Base-by-base conservation (phyloP, 169 alveolate genomes). In the Theileria parva region DNA sequence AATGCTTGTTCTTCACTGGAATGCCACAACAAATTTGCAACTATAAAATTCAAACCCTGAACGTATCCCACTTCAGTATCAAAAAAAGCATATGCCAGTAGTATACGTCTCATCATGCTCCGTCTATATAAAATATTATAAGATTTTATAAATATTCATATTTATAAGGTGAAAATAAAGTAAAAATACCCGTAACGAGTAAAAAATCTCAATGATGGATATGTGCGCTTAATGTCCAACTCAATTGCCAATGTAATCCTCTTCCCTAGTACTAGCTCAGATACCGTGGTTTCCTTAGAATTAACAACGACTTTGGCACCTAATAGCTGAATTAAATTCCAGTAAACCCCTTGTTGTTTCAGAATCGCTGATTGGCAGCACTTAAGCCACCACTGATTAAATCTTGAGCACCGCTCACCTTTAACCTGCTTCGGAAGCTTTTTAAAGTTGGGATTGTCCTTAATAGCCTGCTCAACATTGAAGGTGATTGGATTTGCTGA, bases 31-130 rank as follows among this genome's bases (percentile, higher is more conserved):
- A 94, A 86, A 68, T 88, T 86, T 11, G 94, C 97, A 12, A 87
- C 96, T 19, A 94, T 80, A 51, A 94, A 94, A 73, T 94, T 94
- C 88, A 94, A 84, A 25, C 97, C 97, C 76, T 94, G 97, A 50
- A 92, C 96, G 74, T 94, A 94, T 44, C 95, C 94, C 27, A 92
- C 95, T 21, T 88, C 90, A 0, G 87, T 81, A 51, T 75, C 87
- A 65, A 68, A 74, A 51, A 80, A 74, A 7, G 90, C 86, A 57
- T 84, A 84, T 0, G 86, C 86, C 81, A 77, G 59, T 21, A 84
- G 73, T 59, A 84, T 84, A 70, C 90, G 11, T 19, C 86, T 76
- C 44, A 84, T 63, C 77, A 77, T 75, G 17, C 80, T 27, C 8
- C 78, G 74, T 6, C 81, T 65, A 25, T 25, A 57, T 9, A 0